These are phyloP conservation scores for Trametes gibbosa DNA, from an alignment of 768 basidiomycete species.

Conservation along the genomic window DNA sequence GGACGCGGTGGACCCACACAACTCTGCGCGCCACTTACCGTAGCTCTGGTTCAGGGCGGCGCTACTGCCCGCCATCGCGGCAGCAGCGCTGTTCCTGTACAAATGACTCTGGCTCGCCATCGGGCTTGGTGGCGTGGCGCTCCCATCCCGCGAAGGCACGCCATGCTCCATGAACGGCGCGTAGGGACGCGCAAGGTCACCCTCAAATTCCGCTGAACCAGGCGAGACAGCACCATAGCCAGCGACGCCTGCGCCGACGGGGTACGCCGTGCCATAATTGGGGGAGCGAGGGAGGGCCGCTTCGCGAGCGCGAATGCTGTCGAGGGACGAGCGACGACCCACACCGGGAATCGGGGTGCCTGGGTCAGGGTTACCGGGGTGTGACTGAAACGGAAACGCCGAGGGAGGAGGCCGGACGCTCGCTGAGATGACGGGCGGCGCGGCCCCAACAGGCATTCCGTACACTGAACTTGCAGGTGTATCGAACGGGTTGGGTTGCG, in stretches of 20 bases:
- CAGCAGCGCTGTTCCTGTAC: slow-evolving; percentile 46
- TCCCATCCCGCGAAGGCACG: slow-evolving; percentile 24
- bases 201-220: slow-evolving; percentile 13
- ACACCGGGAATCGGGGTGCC: slow-evolving; percentile 40
- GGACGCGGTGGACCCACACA: neutral
- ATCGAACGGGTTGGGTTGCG: slow-evolving; percentile 16
- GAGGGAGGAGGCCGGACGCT: slow-evolving; percentile 37
- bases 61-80: slow-evolving; percentile 32
- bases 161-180: slow-evolving; percentile 46
- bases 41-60: slow-evolving; percentile 16
- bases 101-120: slow-evolving; percentile 30
- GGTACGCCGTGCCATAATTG: slow-evolving; percentile 21
- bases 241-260: slow-evolving; percentile 9
- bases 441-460: slow-evolving; percentile 8
- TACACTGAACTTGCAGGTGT: slow-evolving; percentile 18
- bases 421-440: neutral
- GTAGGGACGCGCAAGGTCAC: slow-evolving; percentile 35
- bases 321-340: slow-evolving; percentile 39
- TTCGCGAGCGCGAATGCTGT: slow-evolving; percentile 19
- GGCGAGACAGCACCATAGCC: slow-evolving; percentile 21
- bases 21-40: slow-evolving; percentile 9
- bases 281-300: slow-evolving; percentile 6
- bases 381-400: slow-evolving; percentile 56
- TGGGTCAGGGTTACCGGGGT: slow-evolving; percentile 67
- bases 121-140: slow-evolving; percentile 20